phyloP scores from a whole-genome alignment of 192 early-diverging fungal genomes.

The Helicostylum pulchrum region DNA sequence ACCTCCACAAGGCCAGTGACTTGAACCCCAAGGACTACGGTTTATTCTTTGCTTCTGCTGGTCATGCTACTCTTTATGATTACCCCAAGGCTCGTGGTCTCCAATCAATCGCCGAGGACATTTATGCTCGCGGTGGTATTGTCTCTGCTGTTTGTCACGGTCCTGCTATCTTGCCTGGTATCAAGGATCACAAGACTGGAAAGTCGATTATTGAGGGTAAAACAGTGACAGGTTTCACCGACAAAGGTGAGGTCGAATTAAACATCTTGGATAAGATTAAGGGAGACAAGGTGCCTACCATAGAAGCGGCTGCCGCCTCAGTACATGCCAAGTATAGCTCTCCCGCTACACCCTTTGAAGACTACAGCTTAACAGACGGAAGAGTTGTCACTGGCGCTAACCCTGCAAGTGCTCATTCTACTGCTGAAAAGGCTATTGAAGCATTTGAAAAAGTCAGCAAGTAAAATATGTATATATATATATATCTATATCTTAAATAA shows the following conservation, averaged over 20 bases:
- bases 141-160: conserved; percentile 64
- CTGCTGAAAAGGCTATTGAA: conserved; percentile 14
- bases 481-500: no score
- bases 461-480: background rate
- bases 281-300: conserved; percentile 36
- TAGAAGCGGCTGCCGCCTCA: conserved; percentile 35
- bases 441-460: conserved; percentile 10
- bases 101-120: conserved; percentile 47
- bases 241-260: conserved; percentile 59
- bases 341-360: conserved; percentile 15
- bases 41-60: conserved; percentile 52
- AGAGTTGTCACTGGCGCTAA: conserved; percentile 69
- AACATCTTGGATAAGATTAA: conserved; percentile 40
- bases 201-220: conserved; percentile 59
- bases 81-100: conserved; percentile 45
- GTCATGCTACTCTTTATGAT: conserved; percentile 52
- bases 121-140: conserved; percentile 50
- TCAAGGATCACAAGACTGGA: conserved; percentile 55
- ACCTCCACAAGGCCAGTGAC: conserved; percentile 44
- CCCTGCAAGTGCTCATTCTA: conserved; percentile 55
- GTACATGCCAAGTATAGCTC: conserved; percentile 25
- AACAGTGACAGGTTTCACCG: conserved; percentile 70
- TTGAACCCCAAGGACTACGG: conserved; percentile 47
- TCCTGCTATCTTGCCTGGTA: conserved; percentile 60
- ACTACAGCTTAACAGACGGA: conserved; percentile 48